Evolutionary conservation across 257 asterid genomes (phyloP).

Genomic region (Ocimum tenuiflorum): DNA sequence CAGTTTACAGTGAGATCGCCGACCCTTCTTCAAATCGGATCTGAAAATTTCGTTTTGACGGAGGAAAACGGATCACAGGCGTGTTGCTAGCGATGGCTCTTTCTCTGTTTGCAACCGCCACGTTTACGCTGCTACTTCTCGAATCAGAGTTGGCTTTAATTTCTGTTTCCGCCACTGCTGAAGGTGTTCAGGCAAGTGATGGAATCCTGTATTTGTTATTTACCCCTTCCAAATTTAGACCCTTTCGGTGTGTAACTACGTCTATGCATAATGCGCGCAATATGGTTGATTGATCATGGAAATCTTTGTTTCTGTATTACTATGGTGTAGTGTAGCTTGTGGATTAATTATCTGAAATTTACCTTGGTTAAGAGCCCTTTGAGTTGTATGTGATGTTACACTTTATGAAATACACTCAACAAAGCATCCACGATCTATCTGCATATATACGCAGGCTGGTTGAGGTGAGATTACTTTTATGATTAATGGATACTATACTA

Average conservation of each 20-base stretch:
- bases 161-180: conserved; percentile 80
- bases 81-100: conserved; percentile 57
- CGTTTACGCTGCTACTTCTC: conserved; percentile 47
- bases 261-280: not conserved
- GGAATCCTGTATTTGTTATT: not conserved
- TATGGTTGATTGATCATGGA: not conserved
- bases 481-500: not conserved
- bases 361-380: not conserved
- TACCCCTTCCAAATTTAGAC: not conserved
- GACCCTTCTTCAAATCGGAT: conserved; percentile 36
- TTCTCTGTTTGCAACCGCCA: conserved; percentile 59
- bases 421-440: too few species aligned
- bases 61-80: conserved; percentile 48
- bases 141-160: conserved; percentile 47
- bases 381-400: too few species aligned
- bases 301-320: too few species aligned
- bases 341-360: too few species aligned
- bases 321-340: not conserved
- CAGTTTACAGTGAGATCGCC: conserved; percentile 41
- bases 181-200: conserved; percentile 75
- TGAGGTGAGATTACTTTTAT: too few species aligned
- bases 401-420: too few species aligned
- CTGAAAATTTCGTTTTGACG: conserved; percentile 58
- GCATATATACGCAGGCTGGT: too few species aligned
- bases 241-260: not conserved